Base-by-base conservation (phyloP, 2,329 filamentous ascomycete genomes). In the Nemania sp. region DNA sequence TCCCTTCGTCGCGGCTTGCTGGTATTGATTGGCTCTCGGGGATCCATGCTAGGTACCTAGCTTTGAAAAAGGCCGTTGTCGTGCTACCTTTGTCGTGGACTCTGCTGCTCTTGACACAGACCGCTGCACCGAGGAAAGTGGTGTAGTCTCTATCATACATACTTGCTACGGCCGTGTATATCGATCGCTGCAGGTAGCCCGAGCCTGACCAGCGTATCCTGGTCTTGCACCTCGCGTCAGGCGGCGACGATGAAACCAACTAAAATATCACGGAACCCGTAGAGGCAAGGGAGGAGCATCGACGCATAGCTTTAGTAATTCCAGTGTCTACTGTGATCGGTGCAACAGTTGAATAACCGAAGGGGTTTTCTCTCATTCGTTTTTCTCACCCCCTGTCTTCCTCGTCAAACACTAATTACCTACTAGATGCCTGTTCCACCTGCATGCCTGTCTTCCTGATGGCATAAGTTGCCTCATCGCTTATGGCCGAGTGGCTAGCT, bases 101-200 rank as follows among this genome's bases (percentile, higher is more conserved):
- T 37, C 3, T 13, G 13, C 17, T 3, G 15, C 29, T 48, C 53
- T 48, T 20, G n/a, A 29, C 9, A 13, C n/a, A 45, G 50, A 37
- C n/a, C 49, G 45, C n/a, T 59, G 43, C 43, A n/a, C 42, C 11
- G 53, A 25, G 35, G 56, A 59, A 29, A n/a, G n/a, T n/a, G n/a
- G n/a, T 48, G 53, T 17, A 48, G 12, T n/a, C 34, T 54, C 18
- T 53, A 35, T 6, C 43, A 48, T 7, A n/a, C 43, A 48, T 7
- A n/a, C 21, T 18, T 59, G 35, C 17, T 43, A 53, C 9, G 32
- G 21, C n/a, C 35, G 21, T n/a, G 42, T 34, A 52, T 40, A 17
- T 17, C 43, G 15, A 17, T 17, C 43, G 15, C 17, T 49, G 49
- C 13, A 48, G 37, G 39, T 32, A 48, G 2, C 35, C 43, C 13